phyloP scores from a whole-genome alignment of 2,329 filamentous ascomycete species.

The Pestalotiopsis fici region DNA sequence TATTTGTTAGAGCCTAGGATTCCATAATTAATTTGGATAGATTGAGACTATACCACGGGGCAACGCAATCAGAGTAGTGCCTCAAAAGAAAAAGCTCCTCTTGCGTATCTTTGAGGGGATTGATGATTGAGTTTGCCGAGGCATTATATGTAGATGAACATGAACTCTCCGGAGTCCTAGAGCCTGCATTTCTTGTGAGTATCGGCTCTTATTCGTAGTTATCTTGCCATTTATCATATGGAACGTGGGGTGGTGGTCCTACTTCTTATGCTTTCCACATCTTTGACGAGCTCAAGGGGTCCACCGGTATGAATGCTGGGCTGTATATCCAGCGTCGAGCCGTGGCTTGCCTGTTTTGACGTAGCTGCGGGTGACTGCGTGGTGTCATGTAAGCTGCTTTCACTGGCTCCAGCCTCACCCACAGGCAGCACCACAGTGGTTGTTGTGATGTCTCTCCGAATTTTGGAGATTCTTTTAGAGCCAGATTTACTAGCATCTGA shows the following conservation, averaged over 20 bases:
- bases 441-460: neutral
- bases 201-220: too few relatives aligned
- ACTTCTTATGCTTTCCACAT: neutral
- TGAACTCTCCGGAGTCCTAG: neutral
- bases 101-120: neutral
- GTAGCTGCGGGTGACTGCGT: neutral
- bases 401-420: neutral
- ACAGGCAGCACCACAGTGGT: neutral
- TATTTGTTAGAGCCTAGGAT: neutral
- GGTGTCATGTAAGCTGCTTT: neutral
- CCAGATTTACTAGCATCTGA: neutral
- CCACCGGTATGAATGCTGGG: neutral
- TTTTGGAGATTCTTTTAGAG: neutral
- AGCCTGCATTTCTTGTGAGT: neutral
- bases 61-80: neutral
- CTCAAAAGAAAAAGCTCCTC: neutral
- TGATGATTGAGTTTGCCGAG: neutral
- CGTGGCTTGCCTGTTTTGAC: neutral
- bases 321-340: neutral
- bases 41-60: neutral
- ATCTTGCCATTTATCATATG: too few relatives aligned
- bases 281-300: neutral
- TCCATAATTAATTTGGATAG: neutral
- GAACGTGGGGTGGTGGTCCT: neutral
- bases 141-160: neutral